These are phyloP conservation scores for Trichophyton simii DNA, from an alignment of 2,329 filamentous ascomycete genomes.

Conservation along the genomic window DNA sequence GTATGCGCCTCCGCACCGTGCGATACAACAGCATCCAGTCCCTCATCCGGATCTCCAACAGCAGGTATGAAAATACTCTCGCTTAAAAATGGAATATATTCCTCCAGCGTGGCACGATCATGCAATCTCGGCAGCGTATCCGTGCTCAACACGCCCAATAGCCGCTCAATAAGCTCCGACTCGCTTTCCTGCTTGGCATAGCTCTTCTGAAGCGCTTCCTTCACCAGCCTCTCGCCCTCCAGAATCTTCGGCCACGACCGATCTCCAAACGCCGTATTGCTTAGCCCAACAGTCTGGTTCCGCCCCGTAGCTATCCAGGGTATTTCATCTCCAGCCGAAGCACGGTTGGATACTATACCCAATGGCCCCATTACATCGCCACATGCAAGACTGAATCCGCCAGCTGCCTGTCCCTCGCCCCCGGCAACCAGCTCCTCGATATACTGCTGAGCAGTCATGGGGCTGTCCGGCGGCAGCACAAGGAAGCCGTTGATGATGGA, in stretches of 20 bases:
- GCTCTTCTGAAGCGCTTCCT: constrained; percentile 38
- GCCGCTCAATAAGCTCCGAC: constrained; percentile 38
- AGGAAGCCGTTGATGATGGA: constrained; percentile 50
- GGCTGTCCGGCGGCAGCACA: constrained; percentile 29
- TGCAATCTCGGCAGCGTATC: constrained; percentile 44
- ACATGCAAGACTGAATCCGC: constrained; percentile 52
- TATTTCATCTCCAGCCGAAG: constrained; percentile 39
- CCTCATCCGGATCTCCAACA: constrained; percentile 38
- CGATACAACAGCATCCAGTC: constrained; percentile 11
- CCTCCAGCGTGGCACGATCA: constrained; percentile 40
- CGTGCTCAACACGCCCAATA: constrained; percentile 41
- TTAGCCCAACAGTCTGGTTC: constrained; percentile 46
- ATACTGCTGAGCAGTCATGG: constrained; percentile 38
- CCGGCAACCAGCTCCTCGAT: constrained; percentile 43
- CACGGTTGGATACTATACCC: constrained; percentile 51
- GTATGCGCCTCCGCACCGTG: constrained; percentile 17
- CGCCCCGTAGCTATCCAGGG: constrained; percentile 38
- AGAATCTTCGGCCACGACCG: constrained; percentile 50
- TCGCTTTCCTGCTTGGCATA: constrained; percentile 32
- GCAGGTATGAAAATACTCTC: constrained; percentile 50
- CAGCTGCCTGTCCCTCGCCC: constrained; percentile 41
- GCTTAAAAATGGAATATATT: constrained; percentile 44
- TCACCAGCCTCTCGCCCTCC: constrained; percentile 43
- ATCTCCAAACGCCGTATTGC: constrained; percentile 49
- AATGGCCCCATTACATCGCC: constrained; percentile 43